Evolutionary conservation across 129 eudicot species (phyloP).

Genomic region (Helichrysum umbraculigerum): DNA sequence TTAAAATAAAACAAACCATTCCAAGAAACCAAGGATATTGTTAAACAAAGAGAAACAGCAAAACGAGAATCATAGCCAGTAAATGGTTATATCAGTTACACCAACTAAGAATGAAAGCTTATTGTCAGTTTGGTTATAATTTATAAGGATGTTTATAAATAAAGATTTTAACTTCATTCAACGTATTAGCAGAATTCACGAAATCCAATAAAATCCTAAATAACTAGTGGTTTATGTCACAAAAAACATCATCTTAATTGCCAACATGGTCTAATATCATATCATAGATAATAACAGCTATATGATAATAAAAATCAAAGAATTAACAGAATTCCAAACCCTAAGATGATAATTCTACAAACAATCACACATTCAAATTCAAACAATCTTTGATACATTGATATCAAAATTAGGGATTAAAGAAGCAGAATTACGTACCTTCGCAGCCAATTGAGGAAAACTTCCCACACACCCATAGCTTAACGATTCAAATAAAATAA

Average conservation of each 20-base stretch:
- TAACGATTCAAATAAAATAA: too few relatives aligned
- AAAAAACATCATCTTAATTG: too few relatives aligned
- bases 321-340: too few relatives aligned
- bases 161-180: neutral
- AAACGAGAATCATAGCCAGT: neutral
- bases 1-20: neutral
- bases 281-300: too few relatives aligned
- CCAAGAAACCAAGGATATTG: neutral
- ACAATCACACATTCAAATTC: neutral
- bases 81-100: neutral
- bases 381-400: too few relatives aligned
- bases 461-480: neutral
- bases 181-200: neutral
- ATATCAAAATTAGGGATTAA: too few relatives aligned
- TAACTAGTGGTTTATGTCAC: too few relatives aligned
- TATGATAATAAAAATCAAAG: too few relatives aligned
- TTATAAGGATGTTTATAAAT: too few relatives aligned
- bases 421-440: neutral
- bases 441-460: constrained; percentile 2
- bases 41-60: neutral
- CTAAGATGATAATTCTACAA: neutral
- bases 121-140: neutral
- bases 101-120: neutral
- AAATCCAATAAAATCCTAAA: too few relatives aligned
- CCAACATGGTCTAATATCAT: too few relatives aligned